Percentiles rank a stretch among this genome's conserved stretches.
These are phyloP conservation scores for Saprolegnia diclina DNA, from an alignment of 352 stramenopile species.

Conservation along the genomic window DNA sequence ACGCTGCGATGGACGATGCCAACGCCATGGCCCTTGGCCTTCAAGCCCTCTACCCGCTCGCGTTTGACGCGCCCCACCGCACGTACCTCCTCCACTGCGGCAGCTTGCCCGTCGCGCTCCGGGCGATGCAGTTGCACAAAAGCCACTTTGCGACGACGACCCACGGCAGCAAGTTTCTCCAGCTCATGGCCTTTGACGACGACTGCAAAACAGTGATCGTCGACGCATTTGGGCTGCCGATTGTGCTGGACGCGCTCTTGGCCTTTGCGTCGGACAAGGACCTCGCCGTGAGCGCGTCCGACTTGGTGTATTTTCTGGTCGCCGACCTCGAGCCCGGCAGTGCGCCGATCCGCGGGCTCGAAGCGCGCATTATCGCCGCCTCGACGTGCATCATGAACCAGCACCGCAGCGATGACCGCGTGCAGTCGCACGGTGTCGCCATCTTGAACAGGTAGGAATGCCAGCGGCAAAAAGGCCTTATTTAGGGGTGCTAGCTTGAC, in stretches of 20 bases:
- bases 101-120: slow-evolving; percentile 33
- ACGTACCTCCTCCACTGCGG: slow-evolving; percentile 32
- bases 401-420: slow-evolving; percentile 33
- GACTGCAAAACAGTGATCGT: slow-evolving; percentile 43
- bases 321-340: slow-evolving; percentile 37
- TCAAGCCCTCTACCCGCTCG: slow-evolving; percentile 47
- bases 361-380: slow-evolving; percentile 28
- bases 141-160: slow-evolving; percentile 38
- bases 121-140: slow-evolving; percentile 35
- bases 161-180: slow-evolving; percentile 57
- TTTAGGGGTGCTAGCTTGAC: slow-evolving; percentile 26
- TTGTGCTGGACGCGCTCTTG: slow-evolving; percentile 35
- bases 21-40: slow-evolving; percentile 32
- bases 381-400: slow-evolving; percentile 37
- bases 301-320: slow-evolving; percentile 53
- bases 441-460: slow-evolving; percentile 41
- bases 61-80: slow-evolving; percentile 39
- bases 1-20: slow-evolving; percentile 8
- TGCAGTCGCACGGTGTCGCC: slow-evolving; percentile 49
- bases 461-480: background rate
- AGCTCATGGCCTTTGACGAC: slow-evolving; percentile 61
- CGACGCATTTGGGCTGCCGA: slow-evolving; percentile 32
- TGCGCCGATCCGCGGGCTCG: background rate
- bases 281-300: slow-evolving; percentile 40
- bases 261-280: slow-evolving; percentile 37